Evolutionary conservation across 768 basidiomycete genomes (phyloP), one percentile per base, ranked within the genome.

Genomic region (Lactarius tabidus): DNA sequence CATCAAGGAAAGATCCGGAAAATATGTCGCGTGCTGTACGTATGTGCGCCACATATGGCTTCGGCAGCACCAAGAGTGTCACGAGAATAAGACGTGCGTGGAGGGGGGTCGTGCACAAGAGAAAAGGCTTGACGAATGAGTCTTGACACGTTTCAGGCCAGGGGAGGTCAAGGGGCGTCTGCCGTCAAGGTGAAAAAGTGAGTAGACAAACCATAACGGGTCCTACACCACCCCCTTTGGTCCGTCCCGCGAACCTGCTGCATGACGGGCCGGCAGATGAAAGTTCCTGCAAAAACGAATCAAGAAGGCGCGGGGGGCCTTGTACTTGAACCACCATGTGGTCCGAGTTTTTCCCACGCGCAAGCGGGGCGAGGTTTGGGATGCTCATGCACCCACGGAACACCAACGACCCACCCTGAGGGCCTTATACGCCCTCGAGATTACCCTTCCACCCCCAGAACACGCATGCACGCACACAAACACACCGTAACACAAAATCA

Each of bases 1-100:
- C 33, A 62, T 61, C 43, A 41, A 18, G 65, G 65, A 66, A 66
- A 66, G 65, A 66, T 66, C 65, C 65, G 61, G 60, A 23, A 38
- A n/a, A 35, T 26, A 51, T 51, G 54, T n/a, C 41, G 54, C 59
- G 53, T 54, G 56, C n/a, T 61, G 23, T 52, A n/a, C 55, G 31
- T 29, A 52, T 53, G 38, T 43, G 51, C 52, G 61, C 65, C 51
- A 62, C 26, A 62, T 58, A 45, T 59, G 61, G 60, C 51, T 35
- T 58, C 28, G 56, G 57, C 51, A 45, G 48, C 17, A 62, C 51
- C 48, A 8, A 51, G 59, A 61, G 23, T 28, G 64, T 17, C 36
- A 62, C 31, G 33, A 33, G 54, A 45, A 26, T 33, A 48, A 29
- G 36, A 43, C 43, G 38, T 56, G 59, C 48, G 26, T 51, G 48